A percentile compares a stretch with the other conserved stretches of the same genome.
These are phyloP conservation scores for Mortierella claussenii DNA, from an alignment of 192 early-diverging fungal species.

Conservation along the genomic window DNA sequence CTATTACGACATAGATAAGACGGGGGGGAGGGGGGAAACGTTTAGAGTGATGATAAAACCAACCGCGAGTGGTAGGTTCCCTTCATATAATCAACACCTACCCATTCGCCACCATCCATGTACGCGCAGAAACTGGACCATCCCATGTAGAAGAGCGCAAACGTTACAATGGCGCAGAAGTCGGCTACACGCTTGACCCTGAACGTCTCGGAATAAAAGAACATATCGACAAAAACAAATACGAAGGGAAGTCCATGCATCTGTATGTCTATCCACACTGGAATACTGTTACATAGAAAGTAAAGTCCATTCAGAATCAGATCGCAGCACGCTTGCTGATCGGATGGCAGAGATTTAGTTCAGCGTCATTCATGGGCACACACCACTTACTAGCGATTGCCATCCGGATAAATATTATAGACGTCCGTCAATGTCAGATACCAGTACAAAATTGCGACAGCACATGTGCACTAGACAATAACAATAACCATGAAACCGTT, in stretches of 20 bases:
- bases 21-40: background rate
- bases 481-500: too few relatives aligned
- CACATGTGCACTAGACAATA: too few relatives aligned
- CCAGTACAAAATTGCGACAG: conserved; percentile 22
- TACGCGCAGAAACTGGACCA: conserved; percentile 42
- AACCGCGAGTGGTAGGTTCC: background rate
- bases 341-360: background rate
- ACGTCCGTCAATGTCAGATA: conserved; percentile 5
- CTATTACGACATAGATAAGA: background rate
- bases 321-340: background rate
- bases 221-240: conserved; percentile 26
- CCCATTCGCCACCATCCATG: conserved; percentile 41
- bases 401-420: conserved; percentile 31
- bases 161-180: background rate
- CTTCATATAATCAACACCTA: background rate
- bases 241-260: conserved; percentile 39
- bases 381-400: conserved; percentile 24
- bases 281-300: conserved; percentile 7
- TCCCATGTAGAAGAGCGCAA: conserved; percentile 8
- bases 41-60: background rate
- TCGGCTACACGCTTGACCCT: conserved; percentile 4
- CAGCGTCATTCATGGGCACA: background rate
- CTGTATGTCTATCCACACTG: conserved; percentile 37
- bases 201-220: conserved; percentile 19
- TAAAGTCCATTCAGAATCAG: background rate